A percentile compares a stretch with the other conserved stretches of the same genome.
Conservation (phyloP, 2,329 filamentous ascomycete species). For the Raffaelea ambrosiae region DNA sequence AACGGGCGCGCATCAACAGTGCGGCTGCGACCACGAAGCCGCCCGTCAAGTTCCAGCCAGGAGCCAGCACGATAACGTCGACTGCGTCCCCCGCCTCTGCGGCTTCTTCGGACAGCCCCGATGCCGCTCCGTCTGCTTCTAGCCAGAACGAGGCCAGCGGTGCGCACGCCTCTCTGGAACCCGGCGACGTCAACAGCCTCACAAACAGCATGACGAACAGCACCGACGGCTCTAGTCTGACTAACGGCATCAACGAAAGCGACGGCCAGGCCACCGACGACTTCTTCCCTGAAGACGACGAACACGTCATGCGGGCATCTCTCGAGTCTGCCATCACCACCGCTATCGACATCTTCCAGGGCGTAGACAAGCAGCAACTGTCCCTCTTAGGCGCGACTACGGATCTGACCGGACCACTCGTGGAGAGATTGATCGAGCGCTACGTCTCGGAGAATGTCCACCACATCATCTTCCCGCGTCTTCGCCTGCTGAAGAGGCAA, state of each 20-base stretch:
- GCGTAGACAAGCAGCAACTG: constrained; percentile 90
- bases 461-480: constrained; percentile 73
- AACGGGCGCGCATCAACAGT: constrained; percentile 40
- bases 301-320: constrained; percentile 80
- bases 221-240: not conserved
- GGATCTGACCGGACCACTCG: constrained; percentile 81
- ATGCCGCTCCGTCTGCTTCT: not conserved
- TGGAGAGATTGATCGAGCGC: constrained; percentile 89
- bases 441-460: constrained; percentile 93
- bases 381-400: constrained; percentile 88
- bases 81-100: too few relatives aligned
- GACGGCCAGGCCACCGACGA: constrained; percentile 38
- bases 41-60: constrained; percentile 24
- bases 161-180: not conserved
- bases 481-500: constrained; percentile 67
- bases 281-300: constrained; percentile 78
- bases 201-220: not conserved
- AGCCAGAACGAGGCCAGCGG: not conserved
- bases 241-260: constrained; percentile 1
- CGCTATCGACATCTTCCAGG: constrained; percentile 92
- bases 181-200: not conserved
- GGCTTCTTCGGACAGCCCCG: not conserved
- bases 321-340: constrained; percentile 87
- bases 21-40: constrained; percentile 26
- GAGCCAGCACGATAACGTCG: not conserved